phyloP scores from a whole-genome alignment of 2,329 filamentous ascomycete genomes.

The Periconia macrospinosa region DNA sequence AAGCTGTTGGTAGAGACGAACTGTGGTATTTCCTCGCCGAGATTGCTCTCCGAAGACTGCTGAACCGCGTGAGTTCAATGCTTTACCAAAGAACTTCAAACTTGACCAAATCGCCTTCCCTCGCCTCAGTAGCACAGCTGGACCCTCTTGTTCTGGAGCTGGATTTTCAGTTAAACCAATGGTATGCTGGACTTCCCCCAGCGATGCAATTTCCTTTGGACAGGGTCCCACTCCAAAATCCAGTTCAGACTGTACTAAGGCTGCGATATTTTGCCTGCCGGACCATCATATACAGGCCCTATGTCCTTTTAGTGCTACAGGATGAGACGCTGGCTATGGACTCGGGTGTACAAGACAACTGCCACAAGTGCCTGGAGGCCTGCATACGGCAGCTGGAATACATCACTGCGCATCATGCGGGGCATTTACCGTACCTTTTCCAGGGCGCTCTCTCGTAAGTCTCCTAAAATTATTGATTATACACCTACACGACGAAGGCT shows the following conservation, averaged over 20 bases:
- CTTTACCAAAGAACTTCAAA: constrained; percentile 70
- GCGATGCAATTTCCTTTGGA: constrained; percentile 78
- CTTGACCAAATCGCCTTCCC: constrained; percentile 41
- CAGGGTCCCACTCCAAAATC: constrained; percentile 66
- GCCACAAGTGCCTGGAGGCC: constrained; percentile 79
- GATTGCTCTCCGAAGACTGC: constrained; percentile 74
- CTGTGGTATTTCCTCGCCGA: constrained; percentile 86
- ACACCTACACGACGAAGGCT: constrained; percentile 6
- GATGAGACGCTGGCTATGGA: constrained; percentile 74
- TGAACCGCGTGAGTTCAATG: constrained; percentile 78
- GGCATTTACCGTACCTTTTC: constrained; percentile 84
- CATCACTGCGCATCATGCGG: constrained; percentile 76
- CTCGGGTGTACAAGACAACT: constrained; percentile 73
- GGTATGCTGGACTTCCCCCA: constrained; percentile 77
- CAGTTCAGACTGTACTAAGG: constrained; percentile 77
- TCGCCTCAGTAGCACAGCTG: constrained; percentile 70
- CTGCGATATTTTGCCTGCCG: constrained; percentile 82
- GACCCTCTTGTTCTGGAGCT: constrained; percentile 79
- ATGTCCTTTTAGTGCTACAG: constrained; percentile 77
- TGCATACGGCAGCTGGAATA: constrained; percentile 79
- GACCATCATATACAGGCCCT: constrained; percentile 83
- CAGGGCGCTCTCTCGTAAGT: constrained; percentile 69
- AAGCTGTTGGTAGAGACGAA: constrained; percentile 71
- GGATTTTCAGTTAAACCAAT: constrained; percentile 80
- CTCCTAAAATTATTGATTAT: background rate